Evolutionary conservation across 108 stramenopile genomes (phyloP).

Genomic region (Epithemia pelagica): DNA sequence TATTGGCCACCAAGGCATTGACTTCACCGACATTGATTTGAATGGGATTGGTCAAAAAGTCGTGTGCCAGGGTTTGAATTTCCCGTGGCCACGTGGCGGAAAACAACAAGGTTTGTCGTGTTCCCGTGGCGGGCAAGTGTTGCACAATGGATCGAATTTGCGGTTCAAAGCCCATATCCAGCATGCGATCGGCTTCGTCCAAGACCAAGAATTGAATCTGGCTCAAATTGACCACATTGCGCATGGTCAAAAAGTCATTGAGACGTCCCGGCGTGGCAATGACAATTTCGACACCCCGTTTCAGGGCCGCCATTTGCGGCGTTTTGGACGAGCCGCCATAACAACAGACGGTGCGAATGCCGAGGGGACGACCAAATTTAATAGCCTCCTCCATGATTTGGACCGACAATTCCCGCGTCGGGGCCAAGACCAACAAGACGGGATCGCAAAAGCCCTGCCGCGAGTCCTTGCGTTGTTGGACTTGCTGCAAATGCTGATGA

Average conservation of each 20-base stretch:
- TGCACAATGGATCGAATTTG: slow-evolving; percentile 95
- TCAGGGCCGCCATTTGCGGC: slow-evolving; percentile 81
- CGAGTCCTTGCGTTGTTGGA: slow-evolving; percentile 15
- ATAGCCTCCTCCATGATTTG: slow-evolving; percentile 96
- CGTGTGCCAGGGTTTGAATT: slow-evolving; percentile 92
- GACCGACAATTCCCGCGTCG: slow-evolving; percentile 96
- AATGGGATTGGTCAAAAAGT: slow-evolving; percentile 93
- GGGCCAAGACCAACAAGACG: slow-evolving; percentile 86
- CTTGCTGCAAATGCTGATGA: slow-evolving; percentile 56
- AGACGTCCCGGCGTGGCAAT: slow-evolving; percentile 97
- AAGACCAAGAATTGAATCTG: slow-evolving; percentile 88
- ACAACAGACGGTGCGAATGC: slow-evolving; percentile 91
- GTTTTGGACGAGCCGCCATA: slow-evolving; percentile 95
- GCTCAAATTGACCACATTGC: slow-evolving; percentile 67
- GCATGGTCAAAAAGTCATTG: slow-evolving; percentile 96
- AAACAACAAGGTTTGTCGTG: slow-evolving; percentile 96
- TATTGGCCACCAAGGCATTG: slow-evolving; percentile 86
- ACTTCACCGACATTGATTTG: slow-evolving; percentile 95
- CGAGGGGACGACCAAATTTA: slow-evolving; percentile 90
- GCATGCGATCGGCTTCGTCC: slow-evolving; percentile 91
- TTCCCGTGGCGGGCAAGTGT: slow-evolving; percentile 62
- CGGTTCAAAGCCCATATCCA: slow-evolving; percentile 99
- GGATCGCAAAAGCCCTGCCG: slow-evolving; percentile 18
- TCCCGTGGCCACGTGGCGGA: slow-evolving; percentile 98
- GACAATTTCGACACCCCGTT: slow-evolving; percentile 84